Evolutionary conservation across 1,284 basidiomycete genomes (phyloP).

Genomic region (Fomitopsis betulina): DNA sequence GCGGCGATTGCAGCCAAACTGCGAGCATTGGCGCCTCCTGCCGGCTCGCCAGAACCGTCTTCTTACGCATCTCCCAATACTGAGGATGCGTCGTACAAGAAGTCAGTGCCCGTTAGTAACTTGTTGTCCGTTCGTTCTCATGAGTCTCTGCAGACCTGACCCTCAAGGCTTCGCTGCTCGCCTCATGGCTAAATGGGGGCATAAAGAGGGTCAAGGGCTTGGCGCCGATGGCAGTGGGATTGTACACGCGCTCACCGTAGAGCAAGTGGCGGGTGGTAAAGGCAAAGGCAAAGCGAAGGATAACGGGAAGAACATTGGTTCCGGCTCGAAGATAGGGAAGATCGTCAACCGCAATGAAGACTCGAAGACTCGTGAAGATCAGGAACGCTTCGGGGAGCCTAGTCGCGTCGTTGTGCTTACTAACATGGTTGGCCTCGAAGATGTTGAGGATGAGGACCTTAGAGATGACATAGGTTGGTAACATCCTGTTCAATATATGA

Average conservation of each 20-base stretch:
- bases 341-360: conserved; percentile 88
- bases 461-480: conserved; percentile 79
- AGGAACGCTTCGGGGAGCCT: conserved; percentile 79
- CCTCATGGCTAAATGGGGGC: conserved; percentile 91
- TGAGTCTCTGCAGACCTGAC: conserved; percentile 41
- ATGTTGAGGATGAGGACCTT: conserved; percentile 82
- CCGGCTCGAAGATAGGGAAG: conserved; percentile 67
- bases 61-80: conserved; percentile 26
- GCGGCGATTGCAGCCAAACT: conserved; percentile 77
- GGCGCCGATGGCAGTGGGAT: conserved; percentile 83
- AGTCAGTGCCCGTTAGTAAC: conserved; percentile 20
- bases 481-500: conserved; percentile 8
- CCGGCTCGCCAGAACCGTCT: conserved; percentile 25
- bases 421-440: conserved; percentile 81
- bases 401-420: conserved; percentile 85
- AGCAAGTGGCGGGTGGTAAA: conserved; percentile 51
- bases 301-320: conserved; percentile 25
- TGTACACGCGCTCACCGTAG: conserved; percentile 80
- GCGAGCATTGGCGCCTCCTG: conserved; percentile 47
- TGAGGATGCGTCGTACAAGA: conserved; percentile 22
- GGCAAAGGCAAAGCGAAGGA: conserved; percentile 29
- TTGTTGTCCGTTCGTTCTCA: not conserved
- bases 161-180: conserved; percentile 73
- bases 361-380: conserved; percentile 65
- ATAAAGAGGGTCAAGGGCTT: conserved; percentile 88